These are phyloP conservation scores for Luzula sylvatica DNA, from an alignment of 176 grass and related monocot species.

Conservation along the genomic window DNA sequence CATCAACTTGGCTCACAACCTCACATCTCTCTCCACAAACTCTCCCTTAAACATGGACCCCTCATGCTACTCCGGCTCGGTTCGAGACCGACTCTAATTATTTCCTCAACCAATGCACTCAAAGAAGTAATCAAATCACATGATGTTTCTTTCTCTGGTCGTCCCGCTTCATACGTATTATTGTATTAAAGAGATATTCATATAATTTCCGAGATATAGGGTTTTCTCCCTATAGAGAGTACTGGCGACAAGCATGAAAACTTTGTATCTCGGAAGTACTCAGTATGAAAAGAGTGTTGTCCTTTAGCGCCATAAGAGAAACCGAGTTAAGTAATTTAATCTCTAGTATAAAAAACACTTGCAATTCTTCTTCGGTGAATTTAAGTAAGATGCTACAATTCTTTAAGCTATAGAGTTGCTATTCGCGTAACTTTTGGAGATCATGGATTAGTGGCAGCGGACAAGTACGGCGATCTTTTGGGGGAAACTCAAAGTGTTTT, in stretches of 20 bases:
- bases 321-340: constrained; percentile 29
- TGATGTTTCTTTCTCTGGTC: constrained; percentile 38
- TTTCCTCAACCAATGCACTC: constrained; percentile 39
- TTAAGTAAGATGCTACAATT: constrained; percentile 25
- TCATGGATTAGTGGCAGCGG: background rate
- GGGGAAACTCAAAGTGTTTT: constrained; percentile 28
- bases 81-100: constrained; percentile 35
- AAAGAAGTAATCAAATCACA: constrained; percentile 31
- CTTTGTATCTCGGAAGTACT: constrained; percentile 40
- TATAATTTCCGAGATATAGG: constrained; percentile 33
- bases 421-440: constrained; percentile 42
- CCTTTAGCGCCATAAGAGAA: constrained; percentile 39
- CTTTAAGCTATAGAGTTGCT: constrained; percentile 29
- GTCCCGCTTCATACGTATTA: constrained; percentile 25
- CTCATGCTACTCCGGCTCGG: constrained; percentile 69
- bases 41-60: constrained; percentile 36
- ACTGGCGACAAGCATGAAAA: constrained; percentile 44
- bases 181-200: constrained; percentile 29
- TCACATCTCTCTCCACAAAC: constrained; percentile 31
- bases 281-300: constrained; percentile 33
- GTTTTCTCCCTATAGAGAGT: constrained; percentile 26
- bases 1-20: constrained; percentile 48
- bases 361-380: constrained; percentile 9
- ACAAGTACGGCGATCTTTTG: constrained; percentile 3
- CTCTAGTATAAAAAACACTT: background rate